These are phyloP conservation scores for Nicotiana tomentosiformis DNA, from an alignment of 257 asterid genomes.

Conservation along the genomic window DNA sequence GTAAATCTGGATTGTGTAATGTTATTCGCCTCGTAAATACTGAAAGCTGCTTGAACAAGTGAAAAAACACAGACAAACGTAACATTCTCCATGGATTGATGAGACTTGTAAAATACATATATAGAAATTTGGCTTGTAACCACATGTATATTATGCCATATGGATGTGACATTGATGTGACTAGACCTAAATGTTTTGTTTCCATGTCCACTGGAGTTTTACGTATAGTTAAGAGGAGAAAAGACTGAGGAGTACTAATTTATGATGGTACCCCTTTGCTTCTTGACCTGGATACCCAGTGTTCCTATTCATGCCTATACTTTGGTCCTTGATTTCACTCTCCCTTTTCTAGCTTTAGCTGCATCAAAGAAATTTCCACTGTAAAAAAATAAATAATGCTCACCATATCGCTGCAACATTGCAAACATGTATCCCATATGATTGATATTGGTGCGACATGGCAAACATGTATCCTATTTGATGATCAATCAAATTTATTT, in stretches of 20 bases:
- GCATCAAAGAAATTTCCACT: not conserved
- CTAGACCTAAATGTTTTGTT: not conserved
- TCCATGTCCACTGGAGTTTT: not conserved
- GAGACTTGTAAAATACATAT: not conserved
- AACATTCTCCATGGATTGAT: not conserved
- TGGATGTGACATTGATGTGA: not conserved
- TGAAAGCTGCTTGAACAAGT: not conserved
- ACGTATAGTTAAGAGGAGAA: not conserved
- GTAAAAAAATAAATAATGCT: not conserved
- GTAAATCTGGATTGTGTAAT: not conserved
- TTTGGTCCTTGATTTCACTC: not conserved
- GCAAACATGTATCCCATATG: not conserved
- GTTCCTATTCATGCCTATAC: not conserved
- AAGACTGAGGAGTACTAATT: not conserved
- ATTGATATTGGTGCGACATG: not conserved
- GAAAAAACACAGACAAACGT: not conserved
- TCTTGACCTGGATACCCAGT: conserved; percentile 4
- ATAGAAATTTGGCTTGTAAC: not conserved
- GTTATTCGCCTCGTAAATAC: not conserved
- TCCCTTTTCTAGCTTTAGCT: not conserved
- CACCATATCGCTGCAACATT: not conserved
- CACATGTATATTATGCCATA: not conserved
- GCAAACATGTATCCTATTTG: not conserved
- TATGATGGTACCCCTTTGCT: not conserved
- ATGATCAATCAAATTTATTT: not conserved